Evolutionary conservation across 2,329 filamentous ascomycete genomes (phyloP), one percentile per base, ranked within the genome.

Genomic region (Teratosphaeria epicoccoides): DNA sequence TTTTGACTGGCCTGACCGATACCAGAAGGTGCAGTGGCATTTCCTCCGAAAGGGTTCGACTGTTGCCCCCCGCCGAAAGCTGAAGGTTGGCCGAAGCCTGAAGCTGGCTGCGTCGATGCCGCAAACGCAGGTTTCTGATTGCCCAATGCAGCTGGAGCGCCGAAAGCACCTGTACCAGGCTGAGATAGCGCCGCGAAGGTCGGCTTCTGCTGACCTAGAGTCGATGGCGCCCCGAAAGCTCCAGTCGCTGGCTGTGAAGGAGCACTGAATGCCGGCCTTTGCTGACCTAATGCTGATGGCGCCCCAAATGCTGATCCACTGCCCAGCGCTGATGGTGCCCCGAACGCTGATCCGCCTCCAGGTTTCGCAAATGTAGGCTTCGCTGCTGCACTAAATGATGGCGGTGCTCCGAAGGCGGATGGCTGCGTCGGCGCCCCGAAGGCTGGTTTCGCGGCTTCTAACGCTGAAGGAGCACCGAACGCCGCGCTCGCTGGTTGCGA

Each of bases 111-210:
- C 14, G 55, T 47, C 7, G 52, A 48, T 6, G 48, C 47, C n/a
- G 57, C 59, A 46, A 59, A 58, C 10, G 53, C 50, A 26, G 52
- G 49, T 11, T 51, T 28, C 28, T 26, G 49, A 26, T 49, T 11
- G 50, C 12, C 56, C 53, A 46, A 57, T 55, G 23, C 26, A 9
- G 62, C 55, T 29, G 57, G 50, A 49, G 58, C 52, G 25, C 61
- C 52, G 53, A 66, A 60, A 45, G 58, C 26, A 17, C 33, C 17
- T 17, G 33, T 40, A 17, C 33, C n/a, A 43, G 66, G 56, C 49
- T 52, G 55, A 48, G 60, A 57, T 9, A 62, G 55, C 47, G 59
- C 56, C 10, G 64, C 67, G 49, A 71, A 68, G n/a, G 63, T 37
- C 43, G 68, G 65, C 14, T 40, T 40, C 33, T 40, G 33, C 33